Evolutionary conservation across 768 basidiomycete species (phyloP).

Genomic region (Dendrothele bispora): DNA sequence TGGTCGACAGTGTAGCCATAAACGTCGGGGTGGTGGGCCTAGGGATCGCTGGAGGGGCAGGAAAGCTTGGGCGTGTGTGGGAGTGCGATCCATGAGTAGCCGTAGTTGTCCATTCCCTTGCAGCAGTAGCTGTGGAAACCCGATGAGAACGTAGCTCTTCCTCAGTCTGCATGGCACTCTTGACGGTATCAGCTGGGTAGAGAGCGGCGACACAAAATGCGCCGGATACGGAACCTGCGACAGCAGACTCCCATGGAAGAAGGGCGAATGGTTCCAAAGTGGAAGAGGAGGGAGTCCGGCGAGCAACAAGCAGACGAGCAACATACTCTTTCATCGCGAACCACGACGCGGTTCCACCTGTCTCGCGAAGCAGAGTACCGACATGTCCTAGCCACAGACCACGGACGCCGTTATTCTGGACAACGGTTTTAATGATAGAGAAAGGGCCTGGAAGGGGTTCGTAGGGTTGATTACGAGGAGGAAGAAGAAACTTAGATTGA

Average conservation of each 20-base stretch:
- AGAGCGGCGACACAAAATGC: slow-evolving; percentile 76
- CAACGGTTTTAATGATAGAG: slow-evolving; percentile 58
- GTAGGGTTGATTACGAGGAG: slow-evolving; percentile 15
- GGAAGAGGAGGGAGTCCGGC: slow-evolving; percentile 28
- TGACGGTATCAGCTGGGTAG: slow-evolving; percentile 90
- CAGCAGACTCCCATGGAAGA: slow-evolving; percentile 72
- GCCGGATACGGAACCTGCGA: slow-evolving; percentile 79
- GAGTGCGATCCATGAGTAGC: background rate
- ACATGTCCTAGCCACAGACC: slow-evolving; percentile 98
- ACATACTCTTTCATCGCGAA: slow-evolving; percentile 86
- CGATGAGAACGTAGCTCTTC: slow-evolving; percentile 66
- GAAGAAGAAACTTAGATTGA: slow-evolving; percentile 7
- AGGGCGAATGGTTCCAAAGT: slow-evolving; percentile 16
- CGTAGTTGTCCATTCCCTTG: slow-evolving; percentile 10
- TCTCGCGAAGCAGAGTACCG: slow-evolving; percentile 90
- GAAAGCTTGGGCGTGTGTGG: background rate
- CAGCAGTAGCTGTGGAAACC: slow-evolving; percentile 10
- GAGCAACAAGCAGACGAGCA: slow-evolving; percentile 56
- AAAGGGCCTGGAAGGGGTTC: slow-evolving; percentile 69
- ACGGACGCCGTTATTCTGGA: slow-evolving; percentile 67
- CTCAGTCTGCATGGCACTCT: slow-evolving; percentile 88
- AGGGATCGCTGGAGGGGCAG: background rate
- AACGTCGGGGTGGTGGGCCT: slow-evolving; percentile 34
- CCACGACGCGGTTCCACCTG: slow-evolving; percentile 90
- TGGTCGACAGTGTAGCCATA: slow-evolving; percentile 57